Percentiles rank a stretch among this genome's conserved stretches.
Evolutionary conservation across 371 early-diverging fungal species (phyloP).

Genomic region (Mucor mucedo): DNA sequence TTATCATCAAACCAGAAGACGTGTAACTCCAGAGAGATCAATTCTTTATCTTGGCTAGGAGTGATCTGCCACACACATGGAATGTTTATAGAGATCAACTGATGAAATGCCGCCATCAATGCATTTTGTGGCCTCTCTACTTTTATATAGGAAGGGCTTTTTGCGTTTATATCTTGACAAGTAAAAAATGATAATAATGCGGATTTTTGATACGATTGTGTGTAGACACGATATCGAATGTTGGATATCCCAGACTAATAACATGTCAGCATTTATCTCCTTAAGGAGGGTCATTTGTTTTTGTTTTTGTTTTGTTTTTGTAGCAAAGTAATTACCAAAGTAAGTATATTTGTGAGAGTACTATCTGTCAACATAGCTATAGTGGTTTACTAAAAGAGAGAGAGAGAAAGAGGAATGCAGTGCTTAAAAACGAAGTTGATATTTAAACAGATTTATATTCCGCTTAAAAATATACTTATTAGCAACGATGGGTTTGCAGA

Average conservation of each 20-base stretch:
- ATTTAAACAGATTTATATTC: neutral
- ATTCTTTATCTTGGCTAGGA: conserved; percentile 17
- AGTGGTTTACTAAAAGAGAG: neutral
- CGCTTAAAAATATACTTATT: neutral
- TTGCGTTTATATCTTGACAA: neutral
- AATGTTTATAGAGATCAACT: conserved; percentile 30
- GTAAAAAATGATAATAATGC: conserved; percentile 26
- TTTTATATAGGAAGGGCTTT: conserved; percentile 7
- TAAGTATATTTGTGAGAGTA: conserved; percentile 45
- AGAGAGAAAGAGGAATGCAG: conserved; percentile 9
- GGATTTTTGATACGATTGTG: conserved; percentile 27
- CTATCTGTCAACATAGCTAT: conserved; percentile 37
- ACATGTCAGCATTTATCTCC: neutral
- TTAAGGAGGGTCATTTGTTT: neutral
- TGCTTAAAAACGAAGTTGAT: neutral
- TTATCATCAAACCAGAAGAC: conserved; percentile 54
- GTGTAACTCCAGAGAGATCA: conserved; percentile 34
- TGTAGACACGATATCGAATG: conserved; percentile 43
- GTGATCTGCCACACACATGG: conserved; percentile 40
- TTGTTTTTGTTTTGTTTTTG: neutral
- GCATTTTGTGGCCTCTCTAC: conserved; percentile 14
- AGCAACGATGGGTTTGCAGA: neutral
- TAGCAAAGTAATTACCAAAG: conserved; percentile 42
- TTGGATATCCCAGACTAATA: conserved; percentile 43
- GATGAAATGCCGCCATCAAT: conserved; percentile 29